phyloP scores from a whole-genome alignment of 352 stramenopile species.

The Globisporangium polare region DNA sequence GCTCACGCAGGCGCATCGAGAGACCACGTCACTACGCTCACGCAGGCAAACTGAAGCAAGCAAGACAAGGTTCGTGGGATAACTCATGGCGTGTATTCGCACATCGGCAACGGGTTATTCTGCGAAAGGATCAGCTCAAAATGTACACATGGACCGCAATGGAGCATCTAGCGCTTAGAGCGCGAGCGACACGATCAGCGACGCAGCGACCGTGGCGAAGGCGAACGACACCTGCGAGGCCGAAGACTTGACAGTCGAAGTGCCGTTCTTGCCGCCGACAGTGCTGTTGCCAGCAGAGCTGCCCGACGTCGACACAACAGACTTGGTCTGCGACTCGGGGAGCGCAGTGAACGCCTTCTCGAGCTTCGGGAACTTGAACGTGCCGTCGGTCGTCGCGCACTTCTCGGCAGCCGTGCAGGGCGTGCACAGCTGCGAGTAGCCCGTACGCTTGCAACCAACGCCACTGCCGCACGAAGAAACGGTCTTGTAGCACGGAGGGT shows the following conservation, averaged over 20 bases:
- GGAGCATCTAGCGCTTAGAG: conserved; percentile 8
- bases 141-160: conserved; percentile 9
- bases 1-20: too few relatives aligned
- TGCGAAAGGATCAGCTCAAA: conserved; percentile 6
- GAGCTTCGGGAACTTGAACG: conserved; percentile 60
- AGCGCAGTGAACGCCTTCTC: conserved; percentile 46
- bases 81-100: conserved; percentile 10
- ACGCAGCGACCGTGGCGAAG: conserved; percentile 2
- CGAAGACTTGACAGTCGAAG: conserved; percentile 2
- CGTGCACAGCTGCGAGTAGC: conserved; percentile 74
- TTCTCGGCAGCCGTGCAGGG: conserved; percentile 33
- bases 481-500: conserved; percentile 73
- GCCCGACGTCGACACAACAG: neutral
- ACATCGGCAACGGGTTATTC: conserved; percentile 5
- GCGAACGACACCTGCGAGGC: neutral
- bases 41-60: neutral
- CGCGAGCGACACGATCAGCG: conserved; percentile 7
- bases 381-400: conserved; percentile 35
- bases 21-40: too few relatives aligned
- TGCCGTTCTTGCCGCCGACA: neutral
- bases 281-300: neutral
- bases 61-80: neutral
- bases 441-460: conserved; percentile 58
- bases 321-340: conserved; percentile 39
- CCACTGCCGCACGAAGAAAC: conserved; percentile 42